These are phyloP conservation scores for Amphirosellinia nigrospora DNA, from an alignment of 495 filamentous ascomycete species.

Conservation along the genomic window DNA sequence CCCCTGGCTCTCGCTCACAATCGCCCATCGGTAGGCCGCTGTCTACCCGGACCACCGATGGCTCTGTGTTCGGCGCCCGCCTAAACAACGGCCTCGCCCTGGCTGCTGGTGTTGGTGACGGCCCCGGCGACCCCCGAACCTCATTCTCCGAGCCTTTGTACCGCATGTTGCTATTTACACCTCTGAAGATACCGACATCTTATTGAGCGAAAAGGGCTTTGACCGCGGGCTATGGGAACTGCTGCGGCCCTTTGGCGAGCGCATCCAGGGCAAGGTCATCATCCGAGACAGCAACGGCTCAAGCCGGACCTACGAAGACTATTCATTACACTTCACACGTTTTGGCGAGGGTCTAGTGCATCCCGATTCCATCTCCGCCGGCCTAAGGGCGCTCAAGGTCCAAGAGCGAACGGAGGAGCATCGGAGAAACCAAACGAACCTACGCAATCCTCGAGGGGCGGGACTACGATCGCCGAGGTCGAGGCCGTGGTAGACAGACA, in stretches of 20 bases:
- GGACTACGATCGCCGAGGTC: conserved; percentile 45
- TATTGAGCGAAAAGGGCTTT: conserved; percentile 87
- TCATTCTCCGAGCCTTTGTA: conserved; percentile 83
- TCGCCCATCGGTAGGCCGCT: conserved; percentile 64
- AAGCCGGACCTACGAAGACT: conserved; percentile 86
- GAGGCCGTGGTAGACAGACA: conserved; percentile 61
- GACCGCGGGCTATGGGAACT: conserved; percentile 79
- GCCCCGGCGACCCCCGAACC: conserved; percentile 68
- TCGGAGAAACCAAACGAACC: conserved; percentile 29
- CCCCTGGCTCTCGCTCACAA: conserved; percentile 60
- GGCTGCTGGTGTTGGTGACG: conserved; percentile 55
- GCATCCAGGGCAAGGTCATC: conserved; percentile 82
- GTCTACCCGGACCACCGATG: conserved; percentile 57
- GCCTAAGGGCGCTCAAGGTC: conserved; percentile 41
- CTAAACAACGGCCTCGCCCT: conserved; percentile 49
- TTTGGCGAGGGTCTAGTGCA: conserved; percentile 65
- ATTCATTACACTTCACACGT: conserved; percentile 80
- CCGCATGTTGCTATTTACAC: conserved; percentile 85
- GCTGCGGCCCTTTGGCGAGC: conserved; percentile 90
- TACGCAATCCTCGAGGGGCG: conserved; percentile 23
- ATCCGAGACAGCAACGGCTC: conserved; percentile 87
- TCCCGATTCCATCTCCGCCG: conserved; percentile 46
- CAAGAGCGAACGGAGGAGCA: conserved; percentile 37
- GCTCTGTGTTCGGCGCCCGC: conserved; percentile 55
- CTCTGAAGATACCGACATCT: conserved; percentile 79